Conservation (phyloP, 768 basidiomycete genomes). For the Cubamyces lactineus region DNA sequence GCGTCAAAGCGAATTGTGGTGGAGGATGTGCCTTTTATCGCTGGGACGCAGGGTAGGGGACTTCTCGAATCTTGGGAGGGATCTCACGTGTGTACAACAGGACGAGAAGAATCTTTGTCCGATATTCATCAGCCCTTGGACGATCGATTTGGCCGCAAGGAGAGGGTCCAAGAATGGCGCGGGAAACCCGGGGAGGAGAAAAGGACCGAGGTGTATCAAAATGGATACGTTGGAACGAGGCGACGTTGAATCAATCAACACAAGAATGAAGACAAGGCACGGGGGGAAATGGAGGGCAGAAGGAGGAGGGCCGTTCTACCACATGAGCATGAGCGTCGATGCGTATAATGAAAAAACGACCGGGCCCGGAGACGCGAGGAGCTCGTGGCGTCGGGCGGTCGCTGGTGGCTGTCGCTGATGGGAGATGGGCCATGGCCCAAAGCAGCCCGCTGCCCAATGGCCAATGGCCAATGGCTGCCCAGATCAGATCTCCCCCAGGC, state of each 20-base stretch:
- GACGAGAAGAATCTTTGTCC: constrained; percentile 23
- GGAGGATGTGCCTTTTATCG: constrained; percentile 26
- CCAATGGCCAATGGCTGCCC: too few relatives aligned
- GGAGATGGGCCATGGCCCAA: constrained; percentile 10
- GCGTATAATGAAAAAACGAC: constrained; percentile 17
- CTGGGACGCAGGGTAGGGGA: constrained; percentile 15
- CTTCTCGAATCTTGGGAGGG: constrained; percentile 21
- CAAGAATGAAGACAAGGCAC: constrained; percentile 15
- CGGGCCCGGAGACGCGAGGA: constrained; percentile 6
- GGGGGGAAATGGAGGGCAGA: not conserved
- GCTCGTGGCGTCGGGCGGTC: constrained; percentile 9
- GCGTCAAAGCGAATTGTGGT: constrained; percentile 26
- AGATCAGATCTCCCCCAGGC: constrained; percentile 19
- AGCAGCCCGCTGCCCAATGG: not conserved
- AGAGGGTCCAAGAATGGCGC: constrained; percentile 18
- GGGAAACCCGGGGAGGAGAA: constrained; percentile 19
- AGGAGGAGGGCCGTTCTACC: not conserved
- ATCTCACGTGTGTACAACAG: constrained; percentile 29
- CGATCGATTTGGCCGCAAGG: constrained; percentile 27
- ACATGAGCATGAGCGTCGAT: not conserved
- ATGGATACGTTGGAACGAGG: constrained; percentile 13
- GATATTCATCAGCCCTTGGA: constrained; percentile 29
- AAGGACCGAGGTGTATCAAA: constrained; percentile 12
- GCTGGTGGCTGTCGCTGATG: constrained; percentile 6
- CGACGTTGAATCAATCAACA: constrained; percentile 20